Conservation (phyloP, 2,329 filamentous ascomycete genomes). For the Curvularia hawaiiensis region DNA sequence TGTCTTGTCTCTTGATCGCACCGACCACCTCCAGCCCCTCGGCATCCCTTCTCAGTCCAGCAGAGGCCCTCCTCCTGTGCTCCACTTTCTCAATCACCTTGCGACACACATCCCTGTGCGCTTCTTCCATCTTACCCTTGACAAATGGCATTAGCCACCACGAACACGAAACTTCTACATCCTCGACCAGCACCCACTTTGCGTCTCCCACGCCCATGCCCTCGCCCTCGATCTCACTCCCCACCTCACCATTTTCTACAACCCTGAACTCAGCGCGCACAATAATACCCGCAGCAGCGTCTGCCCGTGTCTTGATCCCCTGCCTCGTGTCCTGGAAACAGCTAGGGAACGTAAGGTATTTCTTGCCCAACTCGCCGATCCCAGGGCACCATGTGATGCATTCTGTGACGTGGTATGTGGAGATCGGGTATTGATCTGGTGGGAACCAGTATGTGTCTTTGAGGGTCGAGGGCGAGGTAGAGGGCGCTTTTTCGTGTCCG, state of each 20-base stretch:
- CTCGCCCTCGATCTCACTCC: constrained; percentile 39
- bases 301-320: constrained; percentile 42
- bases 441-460: constrained; percentile 47
- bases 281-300: constrained; percentile 35
- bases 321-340: constrained; percentile 42
- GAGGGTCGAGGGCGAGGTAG: constrained; percentile 27
- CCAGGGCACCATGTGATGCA: constrained; percentile 37
- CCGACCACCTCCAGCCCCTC: neutral
- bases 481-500: constrained; percentile 32
- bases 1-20: constrained; percentile 6
- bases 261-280: constrained; percentile 43
- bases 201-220: constrained; percentile 40
- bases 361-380: constrained; percentile 38
- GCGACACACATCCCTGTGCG: constrained; percentile 40
- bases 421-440: constrained; percentile 32
- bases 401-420: constrained; percentile 41
- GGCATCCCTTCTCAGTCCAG: neutral
- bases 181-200: constrained; percentile 43
- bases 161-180: constrained; percentile 41
- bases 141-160: constrained; percentile 47
- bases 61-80: constrained; percentile 21
- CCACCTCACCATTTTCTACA: constrained; percentile 28
- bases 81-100: constrained; percentile 43
- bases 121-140: constrained; percentile 39
- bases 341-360: constrained; percentile 38